Base-by-base conservation (phyloP, 495 filamentous ascomycete genomes). In the Xylaria bambusicola region DNA sequence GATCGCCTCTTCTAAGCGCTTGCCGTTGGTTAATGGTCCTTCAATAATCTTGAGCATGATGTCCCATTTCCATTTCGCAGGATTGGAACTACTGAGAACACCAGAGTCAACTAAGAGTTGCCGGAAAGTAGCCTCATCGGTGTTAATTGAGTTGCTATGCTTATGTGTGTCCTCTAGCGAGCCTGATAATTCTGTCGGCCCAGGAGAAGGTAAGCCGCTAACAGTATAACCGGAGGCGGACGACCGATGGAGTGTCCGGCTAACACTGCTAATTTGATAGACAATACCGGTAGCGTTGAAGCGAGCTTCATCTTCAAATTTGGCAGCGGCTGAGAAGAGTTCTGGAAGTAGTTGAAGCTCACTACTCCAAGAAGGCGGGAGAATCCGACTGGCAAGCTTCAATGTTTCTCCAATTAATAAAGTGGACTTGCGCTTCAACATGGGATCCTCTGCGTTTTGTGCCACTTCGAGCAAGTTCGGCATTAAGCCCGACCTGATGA, bases 241-340 rank as follows among this genome's bases (percentile, higher is more conserved):
- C 27, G 92, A 95, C 49, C 95, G 85, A 68, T 96, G 91, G 9
- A 98, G 75, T 1, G 93, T 98, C 60, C 91, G 85, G 73, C 93
- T 98, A 57, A 98, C 90, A 66, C 94, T 97, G 73, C 96, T 95
- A 6, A 98, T 93, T 68, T 98, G 94, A 69, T 97, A 98, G 35
- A 98, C 90, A 5, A 92, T 92, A 2, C 88, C 86, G 1, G 90
- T 90, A 17, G 92, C 89, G 42, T 88, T 77, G 61, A 91, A 92
- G 54, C 88, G 86, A n/a, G 84, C 84, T 7, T 91, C 84, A 26
- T 82, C 75, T 12, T 81, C 78, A 56, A 91, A 90, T 54, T 83
- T 80, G 5, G 90, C 80, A 3, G 92, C 93, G 5, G 88, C 82
- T 24, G 84, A 75, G 49, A 98, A 86, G 9, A 98, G 75, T 41